Base-by-base conservation (phyloP, 108 stramenopile genomes). In the Stephanodiscus minutulus region DNA sequence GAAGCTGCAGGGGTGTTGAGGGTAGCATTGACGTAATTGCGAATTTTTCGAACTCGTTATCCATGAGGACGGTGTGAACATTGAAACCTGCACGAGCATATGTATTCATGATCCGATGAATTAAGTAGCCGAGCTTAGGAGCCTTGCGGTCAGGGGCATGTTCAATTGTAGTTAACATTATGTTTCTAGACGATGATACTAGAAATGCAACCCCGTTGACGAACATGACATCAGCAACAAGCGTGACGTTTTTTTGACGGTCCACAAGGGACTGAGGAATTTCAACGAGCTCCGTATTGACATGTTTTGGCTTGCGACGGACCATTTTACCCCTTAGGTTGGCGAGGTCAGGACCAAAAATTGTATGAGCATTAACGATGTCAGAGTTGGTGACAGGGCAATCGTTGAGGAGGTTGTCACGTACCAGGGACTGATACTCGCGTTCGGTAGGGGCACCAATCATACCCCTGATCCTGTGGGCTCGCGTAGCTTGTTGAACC, bases 191-290 rank as follows among this genome's bases (percentile, higher is more conserved):
- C 3, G 35, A 35, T 5, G 35, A 35, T 5, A 35, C 35, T 5
- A 35, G 35, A 6, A 35, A 35, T 5, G 35, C 5, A 6, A 35
- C 6, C 5, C 35, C 6, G 35, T 35, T 35, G 6, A 87, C 78
- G 28, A 67, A 66, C 58, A 87, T 64, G 11, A 85, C 72, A 46
- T 85, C 78, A 1, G 56, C 78, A 12, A 44, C 33, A 11, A 86
- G 47, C 11, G 48, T 61, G 7, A 83, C 70, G 31, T 80, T 37
- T 18, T 65, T 39, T 64, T 86, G 54, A 10, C 11, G 62, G 29
- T 35, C 22, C 55, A 73, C 4, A 21, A 83, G 57, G 12, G 44
- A 22, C 0, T 43, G 43, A 12, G 84, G 84, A n/a, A 82, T 44
- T 6, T 49, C 39, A 17, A 71, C 37, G 24, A 62, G 48, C 12